These are phyloP conservation scores for Botrytis porri DNA, from an alignment of 2,329 filamentous ascomycete genomes.

Conservation along the genomic window DNA sequence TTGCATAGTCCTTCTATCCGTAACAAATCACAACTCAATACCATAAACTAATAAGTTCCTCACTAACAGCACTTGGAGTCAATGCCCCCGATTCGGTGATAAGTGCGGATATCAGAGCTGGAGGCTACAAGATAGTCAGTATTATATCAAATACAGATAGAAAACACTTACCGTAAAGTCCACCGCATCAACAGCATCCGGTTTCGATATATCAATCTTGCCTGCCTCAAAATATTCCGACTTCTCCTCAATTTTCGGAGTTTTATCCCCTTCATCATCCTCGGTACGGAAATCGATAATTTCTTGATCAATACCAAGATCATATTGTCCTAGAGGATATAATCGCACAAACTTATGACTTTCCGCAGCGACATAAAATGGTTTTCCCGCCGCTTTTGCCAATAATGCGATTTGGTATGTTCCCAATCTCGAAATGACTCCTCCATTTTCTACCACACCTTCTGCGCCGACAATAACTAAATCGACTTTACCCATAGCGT, in stretches of 20 bases:
- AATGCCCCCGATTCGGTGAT: constrained; percentile 74
- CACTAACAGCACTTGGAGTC: constrained; percentile 66
- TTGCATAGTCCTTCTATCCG: not conserved
- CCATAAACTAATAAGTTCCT: constrained; percentile 56
- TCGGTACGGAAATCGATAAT: constrained; percentile 70
- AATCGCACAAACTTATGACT: constrained; percentile 95
- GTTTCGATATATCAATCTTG: constrained; percentile 27
- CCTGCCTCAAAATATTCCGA: constrained; percentile 32
- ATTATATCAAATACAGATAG: not conserved
- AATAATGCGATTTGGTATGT: constrained; percentile 82
- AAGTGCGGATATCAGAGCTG: constrained; percentile 66
- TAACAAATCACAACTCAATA: constrained; percentile 26
- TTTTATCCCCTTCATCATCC: constrained; percentile 39
- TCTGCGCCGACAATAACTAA: constrained; percentile 69
- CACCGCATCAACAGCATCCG: constrained; percentile 48
- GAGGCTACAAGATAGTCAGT: constrained; percentile 50
- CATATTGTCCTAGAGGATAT: constrained; percentile 77
- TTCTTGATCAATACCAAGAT: constrained; percentile 75
- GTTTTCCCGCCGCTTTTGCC: constrained; percentile 63
- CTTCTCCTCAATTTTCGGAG: constrained; percentile 28
- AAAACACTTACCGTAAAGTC: constrained; percentile 62
- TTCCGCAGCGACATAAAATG: constrained; percentile 89
- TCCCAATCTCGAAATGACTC: constrained; percentile 84
- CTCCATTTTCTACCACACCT: constrained; percentile 90
- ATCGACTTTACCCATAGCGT: constrained; percentile 73